phyloP scores from a whole-genome alignment of 257 asterid species.

The Fraxinus pennsylvanica region DNA sequence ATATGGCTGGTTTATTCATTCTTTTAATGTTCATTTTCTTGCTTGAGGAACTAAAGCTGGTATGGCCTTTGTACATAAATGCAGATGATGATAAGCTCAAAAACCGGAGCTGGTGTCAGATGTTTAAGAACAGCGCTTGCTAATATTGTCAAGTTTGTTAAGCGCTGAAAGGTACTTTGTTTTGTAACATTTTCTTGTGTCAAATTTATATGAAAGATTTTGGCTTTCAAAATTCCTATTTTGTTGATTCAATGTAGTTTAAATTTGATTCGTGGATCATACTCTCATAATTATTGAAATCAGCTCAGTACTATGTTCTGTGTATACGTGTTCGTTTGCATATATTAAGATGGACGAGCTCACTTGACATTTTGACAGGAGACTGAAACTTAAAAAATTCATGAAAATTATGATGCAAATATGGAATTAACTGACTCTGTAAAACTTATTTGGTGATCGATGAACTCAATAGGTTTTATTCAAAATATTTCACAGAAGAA shows the following conservation, averaged over 20 bases:
- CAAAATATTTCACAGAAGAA: too few relatives aligned
- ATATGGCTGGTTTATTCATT: slow-evolving; percentile 15
- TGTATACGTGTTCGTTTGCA: not conserved
- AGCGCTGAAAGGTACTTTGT: slow-evolving; percentile 34
- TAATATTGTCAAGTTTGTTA: slow-evolving; percentile 70
- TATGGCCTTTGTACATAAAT: slow-evolving; percentile 11
- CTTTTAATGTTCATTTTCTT: slow-evolving; percentile 9
- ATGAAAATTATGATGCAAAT: too few relatives aligned
- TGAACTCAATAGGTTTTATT: too few relatives aligned
- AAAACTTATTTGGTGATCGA: too few relatives aligned
- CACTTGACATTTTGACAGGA: too few relatives aligned
- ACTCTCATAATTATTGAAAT: not conserved
- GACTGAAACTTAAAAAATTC: too few relatives aligned
- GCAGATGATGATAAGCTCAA: slow-evolving; percentile 98
- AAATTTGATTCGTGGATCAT: not conserved
- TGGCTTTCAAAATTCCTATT: not conserved
- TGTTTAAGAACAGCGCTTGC: slow-evolving; percentile 82
- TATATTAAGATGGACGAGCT: not conserved
- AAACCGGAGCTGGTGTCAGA: slow-evolving; percentile 90
- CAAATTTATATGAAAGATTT: not conserved
- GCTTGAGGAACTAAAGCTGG: slow-evolving; percentile 5
- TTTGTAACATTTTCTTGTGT: not conserved
- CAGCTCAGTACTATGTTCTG: not conserved
- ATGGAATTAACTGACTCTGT: too few relatives aligned
- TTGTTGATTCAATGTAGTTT: not conserved